Evolutionary conservation across 1,284 basidiomycete species (phyloP).

Genomic region (Trichosporon inkin): DNA sequence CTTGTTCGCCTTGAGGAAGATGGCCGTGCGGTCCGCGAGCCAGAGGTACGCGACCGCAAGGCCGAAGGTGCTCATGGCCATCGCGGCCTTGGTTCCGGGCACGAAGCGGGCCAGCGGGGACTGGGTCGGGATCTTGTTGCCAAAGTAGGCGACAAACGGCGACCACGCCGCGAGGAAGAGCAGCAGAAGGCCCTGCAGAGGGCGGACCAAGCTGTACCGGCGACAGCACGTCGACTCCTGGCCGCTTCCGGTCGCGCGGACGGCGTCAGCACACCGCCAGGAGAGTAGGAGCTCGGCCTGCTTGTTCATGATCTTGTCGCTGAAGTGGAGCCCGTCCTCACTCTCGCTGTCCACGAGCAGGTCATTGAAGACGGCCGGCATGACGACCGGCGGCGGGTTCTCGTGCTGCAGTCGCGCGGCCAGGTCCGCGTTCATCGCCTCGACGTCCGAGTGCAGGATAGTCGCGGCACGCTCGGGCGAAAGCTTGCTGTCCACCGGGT

Average conservation of each 20-base stretch:
- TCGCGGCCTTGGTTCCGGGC: slow-evolving; percentile 45
- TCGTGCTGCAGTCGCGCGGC: slow-evolving; percentile 60
- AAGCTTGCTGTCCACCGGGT: slow-evolving; percentile 70
- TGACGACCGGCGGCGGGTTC: slow-evolving; percentile 52
- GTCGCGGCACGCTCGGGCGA: slow-evolving; percentile 60
- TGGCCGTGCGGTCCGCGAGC: slow-evolving; percentile 70
- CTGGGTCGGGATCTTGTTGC: slow-evolving; percentile 18
- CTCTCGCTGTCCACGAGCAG: slow-evolving; percentile 70
- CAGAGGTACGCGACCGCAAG: slow-evolving; percentile 64
- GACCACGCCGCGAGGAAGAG: slow-evolving; percentile 58
- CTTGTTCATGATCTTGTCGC: slow-evolving; percentile 59
- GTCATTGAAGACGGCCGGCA: slow-evolving; percentile 71
- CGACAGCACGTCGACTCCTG: slow-evolving; percentile 79
- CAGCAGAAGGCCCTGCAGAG: slow-evolving; percentile 62
- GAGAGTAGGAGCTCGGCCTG: slow-evolving; percentile 79
- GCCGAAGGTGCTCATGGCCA: slow-evolving; percentile 60
- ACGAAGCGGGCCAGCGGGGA: slow-evolving; percentile 49
- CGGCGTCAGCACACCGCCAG: slow-evolving; percentile 68
- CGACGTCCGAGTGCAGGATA: slow-evolving; percentile 70
- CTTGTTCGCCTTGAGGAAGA: slow-evolving; percentile 86
- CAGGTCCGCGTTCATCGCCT: slow-evolving; percentile 82
- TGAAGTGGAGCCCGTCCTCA: slow-evolving; percentile 77
- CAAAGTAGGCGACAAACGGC: slow-evolving; percentile 51
- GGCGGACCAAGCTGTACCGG: slow-evolving; percentile 64
- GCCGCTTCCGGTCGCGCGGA: slow-evolving; percentile 59